phyloP scores from a whole-genome alignment of 306 rosid species.

The Neltuma alba region DNA sequence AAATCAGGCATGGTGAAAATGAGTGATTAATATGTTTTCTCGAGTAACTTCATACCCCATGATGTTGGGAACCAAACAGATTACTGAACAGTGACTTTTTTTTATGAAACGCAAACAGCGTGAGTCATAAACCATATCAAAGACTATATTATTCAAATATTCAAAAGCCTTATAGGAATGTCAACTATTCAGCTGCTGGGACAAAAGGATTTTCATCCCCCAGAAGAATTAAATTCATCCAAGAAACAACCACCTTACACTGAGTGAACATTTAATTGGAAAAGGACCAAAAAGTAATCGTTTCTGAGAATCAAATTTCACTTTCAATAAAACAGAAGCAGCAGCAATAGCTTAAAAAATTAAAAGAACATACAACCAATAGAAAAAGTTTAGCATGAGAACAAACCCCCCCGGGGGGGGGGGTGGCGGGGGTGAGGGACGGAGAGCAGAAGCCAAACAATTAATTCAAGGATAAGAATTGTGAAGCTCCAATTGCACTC shows the following conservation, averaged over 20 bases:
- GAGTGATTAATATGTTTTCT: neutral
- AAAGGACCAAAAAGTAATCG: neutral
- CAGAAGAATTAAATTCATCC: slow-evolving; percentile 7
- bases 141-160: slow-evolving; percentile 1
- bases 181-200: neutral
- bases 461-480: slow-evolving; percentile 25
- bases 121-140: neutral
- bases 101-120: neutral
- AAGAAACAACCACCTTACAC: neutral
- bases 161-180: slow-evolving; percentile 7
- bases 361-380: neutral
- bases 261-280: slow-evolving; percentile 1
- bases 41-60: neutral
- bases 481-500: slow-evolving; percentile 15
- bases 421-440: neutral
- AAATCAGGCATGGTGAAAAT: neutral
- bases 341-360: neutral
- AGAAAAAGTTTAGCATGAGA: neutral
- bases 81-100: neutral
- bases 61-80: slow-evolving; percentile 2
- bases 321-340: slow-evolving; percentile 9
- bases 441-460: slow-evolving; percentile 8
- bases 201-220: slow-evolving; percentile 4
- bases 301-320: slow-evolving; percentile 22
- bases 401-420: neutral